phyloP scores from a whole-genome alignment of 2,329 filamentous ascomycete species.

The Fusarium fujikuroi region DNA sequence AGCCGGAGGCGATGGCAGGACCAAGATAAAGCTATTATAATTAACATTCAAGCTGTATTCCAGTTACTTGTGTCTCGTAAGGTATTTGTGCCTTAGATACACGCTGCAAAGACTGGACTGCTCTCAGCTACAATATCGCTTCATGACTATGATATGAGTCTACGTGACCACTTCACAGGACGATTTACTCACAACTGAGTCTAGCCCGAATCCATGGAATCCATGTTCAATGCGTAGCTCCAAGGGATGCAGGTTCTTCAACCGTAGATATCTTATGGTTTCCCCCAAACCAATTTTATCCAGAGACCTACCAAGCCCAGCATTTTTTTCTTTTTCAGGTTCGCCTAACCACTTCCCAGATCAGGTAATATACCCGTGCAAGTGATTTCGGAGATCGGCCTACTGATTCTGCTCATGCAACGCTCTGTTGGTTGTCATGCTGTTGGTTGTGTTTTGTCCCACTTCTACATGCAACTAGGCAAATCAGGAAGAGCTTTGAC shows the following conservation, averaged over 20 bases:
- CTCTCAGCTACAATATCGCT: neutral
- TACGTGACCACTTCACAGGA: fast-evolving
- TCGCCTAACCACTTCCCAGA: neutral
- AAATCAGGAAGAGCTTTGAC: neutral
- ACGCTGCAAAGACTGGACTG: neutral
- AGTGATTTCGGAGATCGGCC: fast-evolving
- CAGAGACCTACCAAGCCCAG: fast-evolving
- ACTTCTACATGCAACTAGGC: slow-evolving; percentile 8
- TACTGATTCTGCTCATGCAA: neutral
- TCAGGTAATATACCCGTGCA: fast-evolving
- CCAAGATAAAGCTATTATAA: fast-evolving
- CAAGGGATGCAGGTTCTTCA: neutral
- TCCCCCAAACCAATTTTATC: neutral
- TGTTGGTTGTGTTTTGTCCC: slow-evolving; percentile 9
- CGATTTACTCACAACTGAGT: neutral
- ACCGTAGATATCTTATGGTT: neutral
- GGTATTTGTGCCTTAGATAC: fast-evolving
- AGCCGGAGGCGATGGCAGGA: fast-evolving
- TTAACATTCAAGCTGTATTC: fast-evolving
- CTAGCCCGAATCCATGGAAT: fast-evolving
- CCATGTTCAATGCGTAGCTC: fast-evolving
- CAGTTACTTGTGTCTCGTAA: fast-evolving
- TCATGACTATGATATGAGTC: fast-evolving
- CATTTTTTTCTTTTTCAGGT: neutral
- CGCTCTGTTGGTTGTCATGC: slow-evolving; percentile 10